Evolutionary conservation across 805 yeast species (phyloP).

Genomic region (Schwanniomyces vanrijiae): DNA sequence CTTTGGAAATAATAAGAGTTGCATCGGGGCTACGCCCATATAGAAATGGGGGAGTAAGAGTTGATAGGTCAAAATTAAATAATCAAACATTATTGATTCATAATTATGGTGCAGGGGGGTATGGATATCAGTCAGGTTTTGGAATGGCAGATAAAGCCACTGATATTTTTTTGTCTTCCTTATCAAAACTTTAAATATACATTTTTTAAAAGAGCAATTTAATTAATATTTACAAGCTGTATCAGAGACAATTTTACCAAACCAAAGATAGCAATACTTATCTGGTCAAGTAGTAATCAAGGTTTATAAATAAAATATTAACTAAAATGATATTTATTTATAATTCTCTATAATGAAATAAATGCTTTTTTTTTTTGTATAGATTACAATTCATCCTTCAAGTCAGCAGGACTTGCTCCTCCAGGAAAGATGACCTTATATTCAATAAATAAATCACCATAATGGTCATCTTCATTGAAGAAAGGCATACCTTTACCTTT

Average conservation of each 20-base stretch:
- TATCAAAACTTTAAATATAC: not conserved
- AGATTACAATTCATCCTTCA: slow-evolving; percentile 23
- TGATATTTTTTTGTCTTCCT: slow-evolving; percentile 11
- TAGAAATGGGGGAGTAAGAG: slow-evolving; percentile 24
- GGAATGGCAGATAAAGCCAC: slow-evolving; percentile 60
- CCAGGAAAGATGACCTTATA: slow-evolving; percentile 43
- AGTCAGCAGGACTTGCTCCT: slow-evolving; percentile 4
- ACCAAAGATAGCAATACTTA: no score
- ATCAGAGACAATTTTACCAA: no score
- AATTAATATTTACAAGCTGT: no score
- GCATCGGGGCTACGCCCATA: slow-evolving; percentile 25
- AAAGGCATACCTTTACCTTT: slow-evolving; percentile 87
- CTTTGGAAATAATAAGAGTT: slow-evolving; percentile 18
- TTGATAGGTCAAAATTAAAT: slow-evolving; percentile 11
- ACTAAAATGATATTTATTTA: not conserved
- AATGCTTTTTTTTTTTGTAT: not conserved
- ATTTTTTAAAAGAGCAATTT: no score
- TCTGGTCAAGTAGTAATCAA: not conserved
- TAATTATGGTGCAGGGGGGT: slow-evolving; percentile 28
- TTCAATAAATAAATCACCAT: slow-evolving; percentile 51
- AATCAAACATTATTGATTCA: slow-evolving; percentile 25
- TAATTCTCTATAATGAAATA: not conserved
- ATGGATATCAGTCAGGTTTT: slow-evolving; percentile 53
- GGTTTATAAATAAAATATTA: no score
- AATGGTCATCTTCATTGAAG: slow-evolving; percentile 38